Conservation (phyloP, 2,329 filamentous ascomycete species). For the Leptodontidium sp. region DNA sequence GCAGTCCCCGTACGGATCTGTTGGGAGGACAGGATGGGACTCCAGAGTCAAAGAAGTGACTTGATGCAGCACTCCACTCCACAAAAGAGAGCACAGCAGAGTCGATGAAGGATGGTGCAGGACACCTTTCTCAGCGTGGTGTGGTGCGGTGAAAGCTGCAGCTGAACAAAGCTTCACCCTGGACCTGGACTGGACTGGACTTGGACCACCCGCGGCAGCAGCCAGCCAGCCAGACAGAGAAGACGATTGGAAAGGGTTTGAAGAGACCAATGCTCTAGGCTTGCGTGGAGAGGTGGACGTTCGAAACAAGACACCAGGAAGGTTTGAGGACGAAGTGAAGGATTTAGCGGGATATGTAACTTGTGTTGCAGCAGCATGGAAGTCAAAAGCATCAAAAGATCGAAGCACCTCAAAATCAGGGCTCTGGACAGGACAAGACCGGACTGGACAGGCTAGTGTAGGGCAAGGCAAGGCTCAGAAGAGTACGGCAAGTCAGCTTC, state of each 20-base stretch:
- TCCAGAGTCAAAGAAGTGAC: neutral
- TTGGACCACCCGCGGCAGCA: slow-evolving; percentile 7
- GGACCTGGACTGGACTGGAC: neutral
- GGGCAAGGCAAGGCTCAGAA: neutral
- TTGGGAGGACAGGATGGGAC: neutral
- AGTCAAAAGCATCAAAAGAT: slow-evolving; percentile 2
- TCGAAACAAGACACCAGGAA: slow-evolving; percentile 13
- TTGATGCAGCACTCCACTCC: neutral
- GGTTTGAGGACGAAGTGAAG: slow-evolving; percentile 10
- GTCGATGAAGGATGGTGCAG: neutral
- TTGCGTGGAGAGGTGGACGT: neutral
- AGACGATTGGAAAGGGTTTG: neutral
- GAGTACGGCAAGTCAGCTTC: neutral
- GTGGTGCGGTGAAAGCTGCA: slow-evolving; percentile 15
- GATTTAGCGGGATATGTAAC: slow-evolving; percentile 9
- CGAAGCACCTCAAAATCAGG: neutral
- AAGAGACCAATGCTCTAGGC: neutral
- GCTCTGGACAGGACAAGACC: neutral
- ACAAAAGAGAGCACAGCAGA: slow-evolving; percentile 8
- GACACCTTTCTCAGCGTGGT: neutral
- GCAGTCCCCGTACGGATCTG: neutral
- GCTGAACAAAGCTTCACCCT: slow-evolving; percentile 17
- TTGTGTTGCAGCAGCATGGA: slow-evolving; percentile 14
- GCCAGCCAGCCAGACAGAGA: neutral
- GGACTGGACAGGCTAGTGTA: neutral